phyloP scores from a whole-genome alignment of 768 basidiomycete species.

The Suillus placidus region DNA sequence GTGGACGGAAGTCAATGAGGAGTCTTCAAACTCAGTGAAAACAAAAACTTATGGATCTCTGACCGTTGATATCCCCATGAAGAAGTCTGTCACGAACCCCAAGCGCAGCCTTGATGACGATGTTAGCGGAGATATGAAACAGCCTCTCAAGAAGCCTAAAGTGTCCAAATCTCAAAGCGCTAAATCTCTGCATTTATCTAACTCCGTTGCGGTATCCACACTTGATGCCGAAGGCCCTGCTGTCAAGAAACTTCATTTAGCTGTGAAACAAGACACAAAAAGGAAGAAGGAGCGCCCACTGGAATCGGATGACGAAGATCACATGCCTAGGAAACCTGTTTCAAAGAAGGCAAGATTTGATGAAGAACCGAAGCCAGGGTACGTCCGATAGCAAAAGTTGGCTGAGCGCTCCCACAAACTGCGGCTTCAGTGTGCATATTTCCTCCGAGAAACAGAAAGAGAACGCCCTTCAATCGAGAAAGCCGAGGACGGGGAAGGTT shows the following conservation, averaged over 20 bases:
- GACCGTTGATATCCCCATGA: not conserved
- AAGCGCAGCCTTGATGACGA: slow-evolving; percentile 6
- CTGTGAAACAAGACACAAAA: slow-evolving; percentile 11
- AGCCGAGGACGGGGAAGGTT: slow-evolving; percentile 8
- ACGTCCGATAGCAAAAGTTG: not conserved
- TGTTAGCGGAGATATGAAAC: not conserved
- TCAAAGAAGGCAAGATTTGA: slow-evolving; percentile 4
- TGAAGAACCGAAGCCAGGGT: not conserved
- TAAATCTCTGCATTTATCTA: slow-evolving; percentile 1
- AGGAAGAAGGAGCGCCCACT: slow-evolving; percentile 14
- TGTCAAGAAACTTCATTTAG: slow-evolving; percentile 7
- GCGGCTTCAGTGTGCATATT: not conserved
- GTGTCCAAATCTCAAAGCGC: not conserved
- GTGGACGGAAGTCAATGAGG: not conserved
- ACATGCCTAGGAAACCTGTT: slow-evolving; percentile 26
- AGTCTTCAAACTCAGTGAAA: not conserved
- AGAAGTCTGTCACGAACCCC: not conserved
- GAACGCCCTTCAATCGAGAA: slow-evolving; percentile 23
- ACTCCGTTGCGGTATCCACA: not conserved
- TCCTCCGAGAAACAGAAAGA: slow-evolving; percentile 40
- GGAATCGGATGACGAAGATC: slow-evolving; percentile 21
- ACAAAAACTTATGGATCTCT: not conserved
- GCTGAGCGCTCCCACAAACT: not conserved
- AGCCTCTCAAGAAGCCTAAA: slow-evolving; percentile 23
- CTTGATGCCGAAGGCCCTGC: not conserved